phyloP scores from a whole-genome alignment of 1,284 basidiomycete genomes.

The Hymenochaete sp. region DNA sequence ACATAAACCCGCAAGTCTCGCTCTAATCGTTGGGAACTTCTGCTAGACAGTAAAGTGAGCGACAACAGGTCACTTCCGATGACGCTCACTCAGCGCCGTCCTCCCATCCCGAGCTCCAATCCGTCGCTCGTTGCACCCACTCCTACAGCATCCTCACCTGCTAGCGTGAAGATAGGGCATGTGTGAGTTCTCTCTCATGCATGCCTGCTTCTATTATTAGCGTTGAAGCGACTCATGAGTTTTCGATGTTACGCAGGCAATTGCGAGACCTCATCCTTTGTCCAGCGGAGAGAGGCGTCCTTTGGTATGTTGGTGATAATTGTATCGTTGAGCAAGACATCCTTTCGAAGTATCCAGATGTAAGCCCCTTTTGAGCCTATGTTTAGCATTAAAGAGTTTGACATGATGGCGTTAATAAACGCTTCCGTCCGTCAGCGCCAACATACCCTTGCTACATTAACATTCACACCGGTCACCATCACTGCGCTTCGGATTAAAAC shows the following conservation, averaged over 20 bases:
- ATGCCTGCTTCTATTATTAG: slow-evolving; percentile 1
- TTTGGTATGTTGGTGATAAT: slow-evolving; percentile 52
- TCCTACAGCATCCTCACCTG: slow-evolving; percentile 38
- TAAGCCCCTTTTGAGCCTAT: neutral
- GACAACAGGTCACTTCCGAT: too few relatives aligned
- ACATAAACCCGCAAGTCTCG: too few relatives aligned
- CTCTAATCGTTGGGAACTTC: too few relatives aligned
- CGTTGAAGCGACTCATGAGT: slow-evolving; percentile 2
- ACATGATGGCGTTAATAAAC: too few relatives aligned
- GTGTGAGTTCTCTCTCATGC: slow-evolving; percentile 40
- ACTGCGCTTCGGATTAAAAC: slow-evolving; percentile 44
- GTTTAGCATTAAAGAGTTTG: too few relatives aligned
- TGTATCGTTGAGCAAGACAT: slow-evolving; percentile 65
- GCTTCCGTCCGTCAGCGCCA: slow-evolving; percentile 34
- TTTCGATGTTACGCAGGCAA: slow-evolving; percentile 40
- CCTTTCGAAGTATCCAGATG: slow-evolving; percentile 28
- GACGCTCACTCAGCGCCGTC: slow-evolving; percentile 9
- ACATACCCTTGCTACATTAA: slow-evolving; percentile 42
- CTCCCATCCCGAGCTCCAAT: neutral
- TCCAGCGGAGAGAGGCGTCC: slow-evolving; percentile 55
- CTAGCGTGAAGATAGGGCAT: slow-evolving; percentile 56
- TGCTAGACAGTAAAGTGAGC: too few relatives aligned
- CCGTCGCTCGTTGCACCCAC: slow-evolving; percentile 26
- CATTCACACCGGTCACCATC: slow-evolving; percentile 63
- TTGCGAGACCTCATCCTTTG: slow-evolving; percentile 69